Base-by-base conservation (phyloP, 441 rosid genomes). In the Gossypium trilobum region DNA sequence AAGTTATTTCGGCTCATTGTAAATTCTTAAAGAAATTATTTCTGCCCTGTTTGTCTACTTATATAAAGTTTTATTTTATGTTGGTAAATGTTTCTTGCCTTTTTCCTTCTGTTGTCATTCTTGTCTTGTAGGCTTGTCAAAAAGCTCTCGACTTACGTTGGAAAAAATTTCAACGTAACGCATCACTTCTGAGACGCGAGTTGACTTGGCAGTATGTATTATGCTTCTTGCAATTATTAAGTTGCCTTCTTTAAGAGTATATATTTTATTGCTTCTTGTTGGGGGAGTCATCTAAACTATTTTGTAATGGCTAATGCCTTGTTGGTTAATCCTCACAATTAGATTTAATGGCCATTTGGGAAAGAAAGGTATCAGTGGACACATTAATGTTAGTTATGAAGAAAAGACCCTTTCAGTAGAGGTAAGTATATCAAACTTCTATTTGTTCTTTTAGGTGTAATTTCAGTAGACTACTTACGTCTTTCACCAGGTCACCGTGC, bases 351-450 rank as follows among this genome's bases (percentile, higher is more conserved):
- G 83, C 74, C 95, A 92, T 79, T 78, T 95, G 80, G 88, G 95
- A 77, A 90, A 79, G 86, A 95, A 94, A 85, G 97, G 98, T 63
- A 85, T 92, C 48, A 91, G 97, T n/a, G 99, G 98, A 75, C 85
- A 79, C 48, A 86, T 89, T 81, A 82, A 86, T 74, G 85, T 95
- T 76, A 84, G 79, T 81, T 91, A 91, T 23, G 90, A 92, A 66
- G 81, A 87, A 51, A 87, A 89, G 85, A 88, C 90, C 20, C 90
- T 95, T 72, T 79, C 80, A 27, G 82, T 95, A 39, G 98, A 88
- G 96, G 99, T 91, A 78, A 75, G 84, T 52, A 39, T 67, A 57
- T 68, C 51, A 66, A 23, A 68, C 57, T 46, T 74, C 29, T 61
- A 80, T 76, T 50, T 27, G 56, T 54, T 19, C 22, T 13, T 44